A percentile compares a stretch with the other conserved stretches of the same genome.
Evolutionary conservation across 345 rosid species (phyloP).

Genomic region (Lepidium didymum): DNA sequence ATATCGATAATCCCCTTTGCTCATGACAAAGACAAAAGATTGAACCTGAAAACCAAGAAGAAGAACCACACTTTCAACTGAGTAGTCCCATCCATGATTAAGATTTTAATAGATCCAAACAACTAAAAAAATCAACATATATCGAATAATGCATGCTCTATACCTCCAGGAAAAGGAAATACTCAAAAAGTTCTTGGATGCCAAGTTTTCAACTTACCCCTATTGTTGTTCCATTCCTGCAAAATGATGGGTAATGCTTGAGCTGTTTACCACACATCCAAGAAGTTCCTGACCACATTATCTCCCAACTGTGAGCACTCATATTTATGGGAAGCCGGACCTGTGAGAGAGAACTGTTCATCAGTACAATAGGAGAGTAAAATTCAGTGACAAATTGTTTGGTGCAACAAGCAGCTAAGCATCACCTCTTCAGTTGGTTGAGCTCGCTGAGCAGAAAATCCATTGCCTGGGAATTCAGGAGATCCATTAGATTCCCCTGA

Average conservation of each 20-base stretch:
- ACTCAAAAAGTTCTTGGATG: neutral
- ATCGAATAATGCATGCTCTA: neutral
- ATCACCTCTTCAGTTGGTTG: slow-evolving; percentile 40
- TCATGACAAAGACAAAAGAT: slow-evolving; percentile 93
- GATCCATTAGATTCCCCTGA: slow-evolving; percentile 39
- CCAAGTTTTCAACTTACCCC: slow-evolving; percentile 44
- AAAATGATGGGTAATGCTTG: slow-evolving; percentile 84
- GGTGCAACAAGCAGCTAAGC: neutral
- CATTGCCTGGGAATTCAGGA: slow-evolving; percentile 38
- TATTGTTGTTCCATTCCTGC: slow-evolving; percentile 74
- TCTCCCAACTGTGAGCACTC: slow-evolving; percentile 55
- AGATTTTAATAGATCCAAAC: slow-evolving; percentile 5
- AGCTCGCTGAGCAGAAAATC: slow-evolving; percentile 33
- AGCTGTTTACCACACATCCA: slow-evolving; percentile 95
- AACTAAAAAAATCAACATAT: neutral
- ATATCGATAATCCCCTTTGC: slow-evolving; percentile 68
- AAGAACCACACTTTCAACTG: slow-evolving; percentile 11
- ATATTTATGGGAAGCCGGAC: slow-evolving; percentile 41
- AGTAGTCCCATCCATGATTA: slow-evolving; percentile 7
- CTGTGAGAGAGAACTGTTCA: slow-evolving; percentile 32
- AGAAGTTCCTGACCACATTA: slow-evolving; percentile 78
- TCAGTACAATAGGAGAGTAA: slow-evolving; percentile 1
- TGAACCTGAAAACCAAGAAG: slow-evolving; percentile 46
- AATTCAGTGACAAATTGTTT: slow-evolving; percentile 1
- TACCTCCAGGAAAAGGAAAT: neutral